Evolutionary conservation across 2,329 filamentous ascomycete species (phyloP), one percentile per base, ranked within the genome.

Genomic region (Aureobasidium subglaciale): DNA sequence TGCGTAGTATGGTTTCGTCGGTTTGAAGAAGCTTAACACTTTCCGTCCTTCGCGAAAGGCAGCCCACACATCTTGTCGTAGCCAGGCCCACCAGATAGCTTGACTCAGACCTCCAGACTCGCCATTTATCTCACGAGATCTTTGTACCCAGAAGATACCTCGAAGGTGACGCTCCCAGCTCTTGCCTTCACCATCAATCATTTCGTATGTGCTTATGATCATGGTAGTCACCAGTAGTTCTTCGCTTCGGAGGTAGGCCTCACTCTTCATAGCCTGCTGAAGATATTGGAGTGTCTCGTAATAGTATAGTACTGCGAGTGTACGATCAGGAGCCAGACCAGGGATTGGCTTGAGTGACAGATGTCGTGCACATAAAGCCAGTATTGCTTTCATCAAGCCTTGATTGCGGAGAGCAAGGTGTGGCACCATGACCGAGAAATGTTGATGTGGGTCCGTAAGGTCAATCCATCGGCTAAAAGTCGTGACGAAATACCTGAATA

Each of bases 71-170:
- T 85, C 82, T 61, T 85, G 82, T 11, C 79, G 72, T 4, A 84
- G 67, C 81, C 81, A 84, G 1, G 77, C 75, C 81, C 82, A 85
- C 82, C 81, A 84, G 0, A 80, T 78, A 0, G 78, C 75, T 56
- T 78, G 74, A 32, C 76, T 72, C 0, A 84, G 67, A 0, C 80
- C 78, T 0, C 75, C 74, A 0, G 75, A 77, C 41, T 79, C 79
- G 1, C 80, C 82, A 42, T 83, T 73, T 41, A 82, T 81, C 35
- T 80, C 73, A 49, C 81, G 79, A 0, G 76, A 80, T 18, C 81
- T 69, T 48, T 83, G 77, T 10, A 84, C 83, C 76, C 80, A 83
- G 56, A 84, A 84, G 0, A 83, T 79, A 0, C 81, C 81, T 59
- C 81, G 77, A 0, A 84, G 69, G 60, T 84, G 81, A 3, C 78